These are phyloP conservation scores for Nannochloropsis gaditana DNA, from an alignment of 108 stramenopile genomes.

Conservation along the genomic window DNA sequence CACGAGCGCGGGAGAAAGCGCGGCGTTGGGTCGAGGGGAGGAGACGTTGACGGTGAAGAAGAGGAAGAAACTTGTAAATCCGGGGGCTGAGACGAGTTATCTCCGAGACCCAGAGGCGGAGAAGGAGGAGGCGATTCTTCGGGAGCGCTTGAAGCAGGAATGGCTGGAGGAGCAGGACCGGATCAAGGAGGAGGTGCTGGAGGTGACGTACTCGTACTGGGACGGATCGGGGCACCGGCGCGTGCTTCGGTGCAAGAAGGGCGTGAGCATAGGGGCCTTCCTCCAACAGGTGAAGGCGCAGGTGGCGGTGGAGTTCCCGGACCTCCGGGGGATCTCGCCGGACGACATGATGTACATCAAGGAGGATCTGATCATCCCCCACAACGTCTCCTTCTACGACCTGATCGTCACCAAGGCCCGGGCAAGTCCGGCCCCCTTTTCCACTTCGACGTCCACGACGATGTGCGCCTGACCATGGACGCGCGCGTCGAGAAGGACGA, in stretches of 20 bases:
- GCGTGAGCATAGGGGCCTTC: constrained; percentile 77
- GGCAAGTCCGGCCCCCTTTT: constrained; percentile 93
- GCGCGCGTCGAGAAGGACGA: constrained; percentile 87
- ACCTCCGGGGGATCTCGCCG: constrained; percentile 63
- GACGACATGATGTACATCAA: constrained; percentile 94
- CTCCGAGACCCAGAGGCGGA: constrained; percentile 81
- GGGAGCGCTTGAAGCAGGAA: constrained; percentile 66
- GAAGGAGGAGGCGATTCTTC: constrained; percentile 54
- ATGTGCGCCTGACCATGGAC: constrained; percentile 70
- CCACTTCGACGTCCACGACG: constrained; percentile 91
- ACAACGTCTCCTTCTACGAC: constrained; percentile 90
- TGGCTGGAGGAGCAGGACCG: constrained; percentile 70
- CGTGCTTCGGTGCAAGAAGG: constrained; percentile 65
- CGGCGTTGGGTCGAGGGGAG: too few species aligned
- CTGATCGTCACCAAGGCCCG: constrained; percentile 88
- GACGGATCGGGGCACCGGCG: constrained; percentile 91
- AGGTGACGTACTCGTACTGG: constrained; percentile 93
- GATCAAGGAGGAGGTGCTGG: constrained; percentile 70
- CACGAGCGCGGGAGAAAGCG: background rate
- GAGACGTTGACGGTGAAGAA: background rate
- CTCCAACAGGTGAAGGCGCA: constrained; percentile 72
- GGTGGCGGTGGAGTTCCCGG: constrained; percentile 70
- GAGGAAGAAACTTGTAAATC: constrained; percentile 3
- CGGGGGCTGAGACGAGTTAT: constrained; percentile 76
- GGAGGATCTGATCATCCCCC: constrained; percentile 95